A percentile compares a stretch with the other conserved stretches of the same genome.
Conservation (phyloP, 2,329 filamentous ascomycete genomes). For the Tolypocladium guangdongense region DNA sequence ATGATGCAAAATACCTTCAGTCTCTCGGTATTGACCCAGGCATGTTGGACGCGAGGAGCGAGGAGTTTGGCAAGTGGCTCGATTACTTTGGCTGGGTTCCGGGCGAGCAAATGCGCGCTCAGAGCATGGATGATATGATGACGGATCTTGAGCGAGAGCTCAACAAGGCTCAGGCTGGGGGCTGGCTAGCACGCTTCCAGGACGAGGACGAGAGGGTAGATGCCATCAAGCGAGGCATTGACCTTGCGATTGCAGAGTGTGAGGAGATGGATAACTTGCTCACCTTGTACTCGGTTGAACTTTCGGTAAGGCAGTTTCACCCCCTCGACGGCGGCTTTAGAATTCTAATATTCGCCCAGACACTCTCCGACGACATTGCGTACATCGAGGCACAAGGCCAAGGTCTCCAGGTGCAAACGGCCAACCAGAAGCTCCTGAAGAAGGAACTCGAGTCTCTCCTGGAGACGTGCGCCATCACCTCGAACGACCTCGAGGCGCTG, state of each 20-base stretch:
- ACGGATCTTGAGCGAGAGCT: slow-evolving; percentile 77
- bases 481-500: slow-evolving; percentile 61
- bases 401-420: slow-evolving; percentile 90
- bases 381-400: slow-evolving; percentile 97
- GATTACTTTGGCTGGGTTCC: slow-evolving; percentile 82
- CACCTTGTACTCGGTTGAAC: slow-evolving; percentile 87
- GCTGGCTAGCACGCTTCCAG: slow-evolving; percentile 75
- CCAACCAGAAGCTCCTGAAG: slow-evolving; percentile 89
- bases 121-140: slow-evolving; percentile 71
- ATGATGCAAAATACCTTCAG: slow-evolving; percentile 69
- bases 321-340: neutral
- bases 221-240: slow-evolving; percentile 75
- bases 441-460: slow-evolving; percentile 83
- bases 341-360: slow-evolving; percentile 36
- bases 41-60: slow-evolving; percentile 64
- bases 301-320: slow-evolving; percentile 53
- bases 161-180: slow-evolving; percentile 81
- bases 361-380: slow-evolving; percentile 86
- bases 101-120: slow-evolving; percentile 61
- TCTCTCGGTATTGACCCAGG: slow-evolving; percentile 66
- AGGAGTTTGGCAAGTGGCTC: slow-evolving; percentile 72
- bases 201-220: slow-evolving; percentile 86
- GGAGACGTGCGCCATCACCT: slow-evolving; percentile 80
- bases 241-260: slow-evolving; percentile 85
- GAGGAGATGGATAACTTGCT: slow-evolving; percentile 92